These are phyloP conservation scores for Ceriops zippeliana DNA, from an alignment of 345 rosid genomes.

Conservation along the genomic window DNA sequence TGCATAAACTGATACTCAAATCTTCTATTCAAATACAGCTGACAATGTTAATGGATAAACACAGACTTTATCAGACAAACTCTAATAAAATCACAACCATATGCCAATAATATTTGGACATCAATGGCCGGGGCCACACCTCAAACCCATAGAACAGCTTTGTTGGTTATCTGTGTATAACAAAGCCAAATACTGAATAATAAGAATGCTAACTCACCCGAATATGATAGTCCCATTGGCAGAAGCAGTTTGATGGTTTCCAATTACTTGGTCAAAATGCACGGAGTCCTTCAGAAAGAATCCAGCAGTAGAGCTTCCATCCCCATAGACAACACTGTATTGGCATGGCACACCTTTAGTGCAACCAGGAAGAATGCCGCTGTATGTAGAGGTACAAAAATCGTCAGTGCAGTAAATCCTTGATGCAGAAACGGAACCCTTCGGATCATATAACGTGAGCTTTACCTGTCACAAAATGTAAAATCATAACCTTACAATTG, in stretches of 20 bases:
- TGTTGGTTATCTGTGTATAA: background rate
- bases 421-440: constrained; percentile 43
- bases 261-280: constrained; percentile 46
- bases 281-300: constrained; percentile 56
- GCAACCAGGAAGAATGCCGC: constrained; percentile 48
- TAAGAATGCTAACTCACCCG: constrained; percentile 48
- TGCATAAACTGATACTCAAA: too few species aligned
- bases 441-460: constrained; percentile 51
- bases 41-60: too few species aligned
- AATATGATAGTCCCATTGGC: constrained; percentile 53
- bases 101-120: too few species aligned
- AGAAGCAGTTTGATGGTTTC: constrained; percentile 44
- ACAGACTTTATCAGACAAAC: too few species aligned
- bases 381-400: constrained; percentile 49
- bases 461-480: constrained; percentile 40
- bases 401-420: constrained; percentile 50
- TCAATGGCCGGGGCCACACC: too few species aligned
- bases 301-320: constrained; percentile 74
- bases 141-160: too few species aligned
- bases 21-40: too few species aligned
- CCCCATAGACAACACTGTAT: constrained; percentile 69
- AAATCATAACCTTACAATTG: background rate
- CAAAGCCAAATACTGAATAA: background rate
- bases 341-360: constrained; percentile 41
- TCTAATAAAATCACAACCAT: too few species aligned